Evolutionary conservation across 2,329 filamentous ascomycete genomes (phyloP), one percentile per base, ranked within the genome.

Genomic region (Sclerotinia sclerotiorum): DNA sequence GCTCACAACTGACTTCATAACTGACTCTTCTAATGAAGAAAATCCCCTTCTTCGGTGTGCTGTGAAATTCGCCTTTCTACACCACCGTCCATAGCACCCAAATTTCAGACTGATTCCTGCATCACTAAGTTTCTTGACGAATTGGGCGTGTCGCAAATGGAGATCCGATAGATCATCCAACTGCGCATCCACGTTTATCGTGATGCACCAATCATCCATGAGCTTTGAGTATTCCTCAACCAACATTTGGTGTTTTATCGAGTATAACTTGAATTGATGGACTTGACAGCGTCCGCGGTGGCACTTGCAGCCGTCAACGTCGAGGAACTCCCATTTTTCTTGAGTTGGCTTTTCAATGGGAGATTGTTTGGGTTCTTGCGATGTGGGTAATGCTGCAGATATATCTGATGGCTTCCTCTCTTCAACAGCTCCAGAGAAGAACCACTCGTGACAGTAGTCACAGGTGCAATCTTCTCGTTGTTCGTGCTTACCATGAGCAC

Each of bases 271-370:
- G 42, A 48, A 32, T n/a, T 32, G 24, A n/a, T 32, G 42, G 15
- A 46, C 2, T 2, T 4, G 19, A 44, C 56, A 46, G 24, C 24
- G 42, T 13, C 0, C 1, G 19, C 19, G 27, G 11, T 48, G 19
- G 57, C 57, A 60, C 17, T 48, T 32, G 27, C 24, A 60, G 42
- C 57, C 27, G 24, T 32, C 39, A 60, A 60, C n/a, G 21, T 46
- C 15, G 11, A 24, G 56, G 17, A 46, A 13, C 15, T 46, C 13
- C 39, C 15, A 27, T 11, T 19, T 1, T 3, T 32, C 42, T 29
- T n/a, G 3, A 27, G 21, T 11, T 32, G 17, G 2, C 21, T 13
- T 29, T 19, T 10, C 1, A 21, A 7, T 15, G 29, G 19, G 11
- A 29, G n/a, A 11, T 21, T n/a, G 27, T 11, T 27, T 5, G 19